Conservation (phyloP, 495 filamentous ascomycete genomes). For the Penicillium simplicissimum region DNA sequence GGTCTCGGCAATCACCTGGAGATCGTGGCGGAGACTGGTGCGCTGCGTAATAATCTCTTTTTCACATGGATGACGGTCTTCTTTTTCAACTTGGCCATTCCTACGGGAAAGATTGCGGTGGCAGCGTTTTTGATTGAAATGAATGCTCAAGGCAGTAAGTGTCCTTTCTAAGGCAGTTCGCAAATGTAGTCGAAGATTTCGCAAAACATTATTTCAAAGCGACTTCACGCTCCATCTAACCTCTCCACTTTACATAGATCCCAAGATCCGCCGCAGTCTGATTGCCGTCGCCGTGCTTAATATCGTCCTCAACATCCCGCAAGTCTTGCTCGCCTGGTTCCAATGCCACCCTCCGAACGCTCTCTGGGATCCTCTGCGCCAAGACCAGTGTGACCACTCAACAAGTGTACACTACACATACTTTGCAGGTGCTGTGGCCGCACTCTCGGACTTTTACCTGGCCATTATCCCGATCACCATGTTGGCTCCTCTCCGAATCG, state of each 20-base stretch:
- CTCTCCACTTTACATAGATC: slow-evolving; percentile 15
- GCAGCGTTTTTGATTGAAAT: slow-evolving; percentile 29
- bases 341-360: slow-evolving; percentile 27
- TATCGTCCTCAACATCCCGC: slow-evolving; percentile 29
- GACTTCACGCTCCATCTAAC: background rate
- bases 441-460: slow-evolving; percentile 29
- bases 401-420: slow-evolving; percentile 32
- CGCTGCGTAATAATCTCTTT: slow-evolving; percentile 25
- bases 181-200: background rate
- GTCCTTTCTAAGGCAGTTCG: background rate
- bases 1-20: slow-evolving; percentile 28
- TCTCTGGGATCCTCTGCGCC: slow-evolving; percentile 28
- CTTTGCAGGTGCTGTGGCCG: slow-evolving; percentile 28
- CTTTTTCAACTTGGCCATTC: slow-evolving; percentile 32
- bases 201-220: background rate
- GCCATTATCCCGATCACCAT: slow-evolving; percentile 27
- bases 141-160: slow-evolving; percentile 29
- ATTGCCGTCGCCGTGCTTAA: slow-evolving; percentile 27
- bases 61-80: slow-evolving; percentile 34
- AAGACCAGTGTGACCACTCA: slow-evolving; percentile 22
- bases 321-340: slow-evolving; percentile 26
- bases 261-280: slow-evolving; percentile 29
- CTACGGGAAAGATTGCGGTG: slow-evolving; percentile 30
- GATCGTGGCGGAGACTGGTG: slow-evolving; percentile 11
- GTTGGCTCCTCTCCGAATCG: slow-evolving; percentile 26